A percentile compares a stretch with the other conserved stretches of the same genome.
Conservation (phyloP, 2,329 filamentous ascomycete species). For the Ilyonectria robusta region DNA sequence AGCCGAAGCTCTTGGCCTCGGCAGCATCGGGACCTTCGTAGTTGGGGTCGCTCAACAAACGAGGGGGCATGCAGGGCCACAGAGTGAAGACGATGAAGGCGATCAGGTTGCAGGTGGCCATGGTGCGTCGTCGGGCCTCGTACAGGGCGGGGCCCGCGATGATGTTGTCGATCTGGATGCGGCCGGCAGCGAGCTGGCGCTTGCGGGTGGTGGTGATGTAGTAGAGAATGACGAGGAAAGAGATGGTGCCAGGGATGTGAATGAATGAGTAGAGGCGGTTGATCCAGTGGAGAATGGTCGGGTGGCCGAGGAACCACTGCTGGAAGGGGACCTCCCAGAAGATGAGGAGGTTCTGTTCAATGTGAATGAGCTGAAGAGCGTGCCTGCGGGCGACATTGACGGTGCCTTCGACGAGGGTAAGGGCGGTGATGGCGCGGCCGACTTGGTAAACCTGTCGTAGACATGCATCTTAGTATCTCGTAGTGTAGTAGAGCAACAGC, state of each 20-base stretch:
- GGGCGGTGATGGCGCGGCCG: constrained; percentile 78
- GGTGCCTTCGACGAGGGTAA: constrained; percentile 77
- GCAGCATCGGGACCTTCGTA: constrained; percentile 69
- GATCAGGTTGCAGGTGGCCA: constrained; percentile 73
- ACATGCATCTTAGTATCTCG: background rate
- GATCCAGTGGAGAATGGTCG: constrained; percentile 75
- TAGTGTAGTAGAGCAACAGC: background rate
- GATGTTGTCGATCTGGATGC: constrained; percentile 48
- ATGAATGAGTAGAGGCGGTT: constrained; percentile 84
- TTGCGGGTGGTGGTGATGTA: constrained; percentile 78
- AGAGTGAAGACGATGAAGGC: constrained; percentile 74
- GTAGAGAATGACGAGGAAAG: constrained; percentile 75
- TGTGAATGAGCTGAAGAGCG: constrained; percentile 75
- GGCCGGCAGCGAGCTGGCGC: constrained; percentile 52
- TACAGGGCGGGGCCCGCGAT: constrained; percentile 63
- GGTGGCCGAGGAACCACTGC: constrained; percentile 63
- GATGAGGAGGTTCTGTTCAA: constrained; percentile 75
- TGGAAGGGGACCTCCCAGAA: constrained; percentile 78
- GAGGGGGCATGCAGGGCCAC: constrained; percentile 76
- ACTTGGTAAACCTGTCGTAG: constrained; percentile 77
- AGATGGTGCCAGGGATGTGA: constrained; percentile 82
- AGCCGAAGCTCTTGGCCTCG: constrained; percentile 72
- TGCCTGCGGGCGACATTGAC: constrained; percentile 78
- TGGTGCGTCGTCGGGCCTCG: constrained; percentile 69
- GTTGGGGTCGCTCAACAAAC: constrained; percentile 68